Percentiles rank a stretch among this genome's conserved stretches.
Evolutionary conservation across 805 yeast genomes (phyloP).

Genomic region (Saturnispora sekii): DNA sequence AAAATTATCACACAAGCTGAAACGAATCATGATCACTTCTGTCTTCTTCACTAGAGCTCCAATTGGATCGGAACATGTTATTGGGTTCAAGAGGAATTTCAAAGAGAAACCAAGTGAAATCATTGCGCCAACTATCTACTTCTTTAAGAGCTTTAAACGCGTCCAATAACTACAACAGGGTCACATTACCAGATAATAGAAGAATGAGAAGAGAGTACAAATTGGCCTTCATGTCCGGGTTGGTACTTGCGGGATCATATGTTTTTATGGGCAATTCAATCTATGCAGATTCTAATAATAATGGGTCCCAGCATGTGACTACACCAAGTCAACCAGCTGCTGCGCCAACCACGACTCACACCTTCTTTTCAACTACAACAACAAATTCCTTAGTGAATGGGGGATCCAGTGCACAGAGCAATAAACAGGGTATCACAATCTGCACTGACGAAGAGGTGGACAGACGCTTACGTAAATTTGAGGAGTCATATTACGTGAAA

Average conservation of each 20-base stretch:
- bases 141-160: conserved; percentile 2
- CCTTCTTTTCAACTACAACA: conserved; percentile 26
- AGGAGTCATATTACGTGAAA: conserved; percentile 71
- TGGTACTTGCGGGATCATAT: conserved; percentile 27
- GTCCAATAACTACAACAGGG: conserved; percentile 3
- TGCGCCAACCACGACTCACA: conserved; percentile 4
- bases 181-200: conserved; percentile 6
- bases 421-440: conserved; percentile 47
- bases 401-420: conserved; percentile 29
- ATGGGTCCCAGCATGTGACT: conserved; percentile 5
- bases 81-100: not conserved
- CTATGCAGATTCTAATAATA: conserved; percentile 21
- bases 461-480: conserved; percentile 54
- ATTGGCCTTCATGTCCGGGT: conserved; percentile 25
- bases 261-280: conserved; percentile 22
- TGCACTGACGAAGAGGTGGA: conserved; percentile 66
- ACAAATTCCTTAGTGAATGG: conserved; percentile 32
- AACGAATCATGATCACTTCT: too few relatives aligned
- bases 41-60: not conserved
- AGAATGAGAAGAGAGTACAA: conserved; percentile 25
- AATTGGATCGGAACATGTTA: not conserved
- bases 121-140: not conserved
- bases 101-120: not conserved
- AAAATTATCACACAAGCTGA: too few relatives aligned
- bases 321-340: not conserved